These are phyloP conservation scores for Exophiala lecanii-corni DNA, from an alignment of 2,329 filamentous ascomycete genomes.

Conservation along the genomic window DNA sequence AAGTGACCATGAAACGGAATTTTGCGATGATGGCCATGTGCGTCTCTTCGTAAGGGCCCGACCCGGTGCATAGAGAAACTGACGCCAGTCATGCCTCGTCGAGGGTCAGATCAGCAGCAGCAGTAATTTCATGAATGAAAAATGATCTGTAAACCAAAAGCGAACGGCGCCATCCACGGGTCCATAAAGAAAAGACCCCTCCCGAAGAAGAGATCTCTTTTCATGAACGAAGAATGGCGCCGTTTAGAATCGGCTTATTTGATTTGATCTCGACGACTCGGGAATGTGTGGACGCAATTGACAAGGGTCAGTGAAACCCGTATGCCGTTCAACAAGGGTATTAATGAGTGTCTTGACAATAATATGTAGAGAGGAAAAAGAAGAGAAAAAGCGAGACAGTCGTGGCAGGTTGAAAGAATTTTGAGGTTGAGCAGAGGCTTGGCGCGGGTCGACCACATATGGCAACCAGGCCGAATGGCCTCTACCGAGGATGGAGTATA, in stretches of 20 bases:
- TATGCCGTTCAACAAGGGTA: constrained; percentile 21
- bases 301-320: constrained; percentile 8
- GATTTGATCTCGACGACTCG: constrained; percentile 18
- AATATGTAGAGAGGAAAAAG: constrained; percentile 9
- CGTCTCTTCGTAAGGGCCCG: too few relatives aligned
- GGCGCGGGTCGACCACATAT: too few relatives aligned
- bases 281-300: constrained; percentile 21
- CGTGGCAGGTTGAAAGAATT: not conserved
- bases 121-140: too few relatives aligned
- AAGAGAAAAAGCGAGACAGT: not conserved
- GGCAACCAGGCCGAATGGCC: too few relatives aligned
- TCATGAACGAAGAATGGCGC: constrained; percentile 10
- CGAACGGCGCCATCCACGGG: constrained; percentile 20
- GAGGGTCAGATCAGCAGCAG: too few relatives aligned
- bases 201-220: constrained; percentile 2
- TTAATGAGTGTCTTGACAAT: constrained; percentile 20
- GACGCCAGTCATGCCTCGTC: too few relatives aligned
- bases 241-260: constrained; percentile 20
- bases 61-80: too few relatives aligned
- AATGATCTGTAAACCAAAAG: constrained; percentile 24
- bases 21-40: too few relatives aligned
- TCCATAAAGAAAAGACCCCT: constrained; percentile 3
- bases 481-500: too few relatives aligned
- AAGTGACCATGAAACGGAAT: too few relatives aligned
- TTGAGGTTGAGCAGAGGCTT: not conserved